Conservation (phyloP, 352 stramenopile species). For the Pythium volutum region DNA sequence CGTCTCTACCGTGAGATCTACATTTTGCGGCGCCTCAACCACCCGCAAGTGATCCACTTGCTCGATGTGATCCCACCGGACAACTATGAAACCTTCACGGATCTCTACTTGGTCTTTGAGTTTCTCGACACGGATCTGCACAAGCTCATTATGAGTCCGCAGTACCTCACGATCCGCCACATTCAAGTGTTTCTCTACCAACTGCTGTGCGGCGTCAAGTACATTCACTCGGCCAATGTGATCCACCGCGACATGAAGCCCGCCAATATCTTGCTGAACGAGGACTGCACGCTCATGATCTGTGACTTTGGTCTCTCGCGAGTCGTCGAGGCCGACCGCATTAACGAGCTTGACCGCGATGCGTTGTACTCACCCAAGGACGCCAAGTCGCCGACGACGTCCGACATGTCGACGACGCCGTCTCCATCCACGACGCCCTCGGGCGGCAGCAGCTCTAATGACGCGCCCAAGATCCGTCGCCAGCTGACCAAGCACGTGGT, state of each 20-base stretch:
- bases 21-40: slow-evolving; percentile 78
- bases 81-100: slow-evolving; percentile 82
- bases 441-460: slow-evolving; percentile 37
- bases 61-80: slow-evolving; percentile 81
- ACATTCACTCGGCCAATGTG: slow-evolving; percentile 92
- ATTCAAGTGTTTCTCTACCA: slow-evolving; percentile 98
- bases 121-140: slow-evolving; percentile 94
- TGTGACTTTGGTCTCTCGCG: slow-evolving; percentile 83
- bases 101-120: slow-evolving; percentile 92
- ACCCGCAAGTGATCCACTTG: slow-evolving; percentile 80
- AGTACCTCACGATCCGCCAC: slow-evolving; percentile 94
- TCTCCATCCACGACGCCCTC: slow-evolving; percentile 73
- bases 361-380: slow-evolving; percentile 79
- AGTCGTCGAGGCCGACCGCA: slow-evolving; percentile 74
- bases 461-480: slow-evolving; percentile 71
- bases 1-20: slow-evolving; percentile 86
- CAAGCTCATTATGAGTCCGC: slow-evolving; percentile 92
- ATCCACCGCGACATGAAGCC: slow-evolving; percentile 90
- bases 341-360: slow-evolving; percentile 68
- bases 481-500: slow-evolving; percentile 98
- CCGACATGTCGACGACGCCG: slow-evolving; percentile 54
- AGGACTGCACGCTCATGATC: slow-evolving; percentile 87
- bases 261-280: slow-evolving; percentile 87
- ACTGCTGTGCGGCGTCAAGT: slow-evolving; percentile 93
- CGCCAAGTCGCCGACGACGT: slow-evolving; percentile 72